Percentiles rank a stretch among this genome's conserved stretches.
Evolutionary conservation across 805 yeast genomes (phyloP).

Genomic region (Maudiozyma serrabonitensis): DNA sequence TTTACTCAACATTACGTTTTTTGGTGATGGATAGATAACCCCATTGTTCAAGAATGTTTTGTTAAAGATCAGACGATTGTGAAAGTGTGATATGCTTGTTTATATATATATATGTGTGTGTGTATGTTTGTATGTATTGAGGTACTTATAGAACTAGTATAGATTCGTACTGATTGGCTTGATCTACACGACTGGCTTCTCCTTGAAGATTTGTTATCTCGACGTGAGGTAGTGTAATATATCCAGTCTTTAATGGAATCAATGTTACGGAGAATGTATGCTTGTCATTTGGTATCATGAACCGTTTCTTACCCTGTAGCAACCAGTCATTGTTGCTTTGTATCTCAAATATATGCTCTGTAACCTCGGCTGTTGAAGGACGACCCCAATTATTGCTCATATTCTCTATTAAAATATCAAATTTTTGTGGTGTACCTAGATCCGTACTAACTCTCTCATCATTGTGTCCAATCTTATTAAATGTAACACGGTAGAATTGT

Average conservation of each 20-base stretch:
- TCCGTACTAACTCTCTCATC: not conserved
- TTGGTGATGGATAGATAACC: no score
- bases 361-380: not conserved
- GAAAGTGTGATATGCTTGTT: not conserved
- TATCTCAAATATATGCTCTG: slow-evolving; percentile 37
- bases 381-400: slow-evolving; percentile 15
- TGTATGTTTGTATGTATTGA: not conserved
- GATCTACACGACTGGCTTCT: slow-evolving; percentile 47
- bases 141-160: slow-evolving; percentile 37
- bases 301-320: slow-evolving; percentile 58
- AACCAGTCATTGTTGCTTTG: slow-evolving; percentile 65
- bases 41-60: no score
- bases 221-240: slow-evolving; percentile 55
- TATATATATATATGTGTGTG: not conserved
- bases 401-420: slow-evolving; percentile 11
- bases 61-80: no score
- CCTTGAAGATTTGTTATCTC: slow-evolving; percentile 34
- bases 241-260: slow-evolving; percentile 72
- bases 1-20: no score
- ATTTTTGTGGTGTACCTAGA: slow-evolving; percentile 17
- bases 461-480: slow-evolving; percentile 1
- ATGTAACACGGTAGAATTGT: slow-evolving; percentile 17
- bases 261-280: slow-evolving; percentile 37
- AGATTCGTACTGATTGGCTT: slow-evolving; percentile 58
- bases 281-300: slow-evolving; percentile 34